phyloP scores from a whole-genome alignment of 2,329 filamentous ascomycete species.

The Neonectria faginata region DNA sequence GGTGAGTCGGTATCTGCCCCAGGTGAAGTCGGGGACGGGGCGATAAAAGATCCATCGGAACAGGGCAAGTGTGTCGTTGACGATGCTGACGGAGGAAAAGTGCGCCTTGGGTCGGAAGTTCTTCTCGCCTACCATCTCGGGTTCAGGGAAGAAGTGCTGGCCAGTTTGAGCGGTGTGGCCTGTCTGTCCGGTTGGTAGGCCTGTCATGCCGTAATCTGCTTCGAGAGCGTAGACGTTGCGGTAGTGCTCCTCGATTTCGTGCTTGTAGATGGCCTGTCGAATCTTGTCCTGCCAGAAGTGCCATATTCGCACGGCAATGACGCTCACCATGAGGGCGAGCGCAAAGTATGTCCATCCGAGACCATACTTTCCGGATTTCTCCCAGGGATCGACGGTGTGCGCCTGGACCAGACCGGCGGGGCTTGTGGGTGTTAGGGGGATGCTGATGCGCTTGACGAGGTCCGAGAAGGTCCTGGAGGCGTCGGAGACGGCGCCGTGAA shows the following conservation, averaged over 20 bases:
- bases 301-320: conserved; percentile 80
- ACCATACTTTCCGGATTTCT: conserved; percentile 84
- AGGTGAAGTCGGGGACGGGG: conserved; percentile 79
- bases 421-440: conserved; percentile 70
- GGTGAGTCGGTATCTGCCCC: conserved; percentile 76
- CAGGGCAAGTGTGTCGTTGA: conserved; percentile 85
- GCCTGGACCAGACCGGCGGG: conserved; percentile 72
- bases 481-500: conserved; percentile 49
- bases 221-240: conserved; percentile 64
- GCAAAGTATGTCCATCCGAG: conserved; percentile 91
- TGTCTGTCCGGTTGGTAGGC: conserved; percentile 61
- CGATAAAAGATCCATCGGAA: conserved; percentile 92
- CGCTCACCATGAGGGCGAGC: conserved; percentile 74
- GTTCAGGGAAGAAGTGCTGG: conserved; percentile 81
- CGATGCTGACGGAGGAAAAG: conserved; percentile 76
- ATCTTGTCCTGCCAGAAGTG: conserved; percentile 96
- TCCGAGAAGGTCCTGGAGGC: conserved; percentile 51
- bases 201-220: conserved; percentile 59
- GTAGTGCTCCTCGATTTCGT: conserved; percentile 77
- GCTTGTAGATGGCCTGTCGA: conserved; percentile 87
- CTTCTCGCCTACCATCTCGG: conserved; percentile 64
- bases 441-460: conserved; percentile 67
- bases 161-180: conserved; percentile 65
- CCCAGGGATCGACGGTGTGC: conserved; percentile 81
- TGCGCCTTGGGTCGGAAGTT: conserved; percentile 75